phyloP scores from a whole-genome alignment of 768 basidiomycete species.

The Pleurotus cornucopiae region DNA sequence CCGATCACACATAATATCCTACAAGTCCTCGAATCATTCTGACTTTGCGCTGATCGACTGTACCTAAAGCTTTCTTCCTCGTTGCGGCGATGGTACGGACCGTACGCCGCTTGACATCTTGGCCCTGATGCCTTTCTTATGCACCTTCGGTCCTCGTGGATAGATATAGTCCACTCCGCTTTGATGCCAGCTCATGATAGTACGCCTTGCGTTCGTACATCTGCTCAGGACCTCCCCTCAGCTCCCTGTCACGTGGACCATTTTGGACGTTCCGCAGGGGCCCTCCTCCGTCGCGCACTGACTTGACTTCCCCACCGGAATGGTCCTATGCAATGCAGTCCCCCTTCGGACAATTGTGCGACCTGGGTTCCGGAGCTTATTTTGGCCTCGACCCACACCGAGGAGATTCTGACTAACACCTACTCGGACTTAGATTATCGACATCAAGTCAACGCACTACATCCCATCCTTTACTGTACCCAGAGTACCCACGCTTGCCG shows the following conservation, averaged over 20 bases:
- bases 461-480: neutral
- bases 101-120: neutral
- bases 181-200: constrained; percentile 5
- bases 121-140: constrained; percentile 1
- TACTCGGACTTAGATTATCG: constrained; percentile 2
- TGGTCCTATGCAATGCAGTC: neutral
- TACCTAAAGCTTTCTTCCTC: neutral
- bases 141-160: constrained; percentile 1
- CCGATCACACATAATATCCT: neutral
- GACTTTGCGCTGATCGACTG: neutral
- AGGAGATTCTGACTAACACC: constrained; percentile 1
- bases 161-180: constrained; percentile 2
- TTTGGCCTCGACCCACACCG: constrained; percentile 7
- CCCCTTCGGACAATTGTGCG: neutral
- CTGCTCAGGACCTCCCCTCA: neutral
- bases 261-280: neutral
- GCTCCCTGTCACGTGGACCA: constrained; percentile 1
- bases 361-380: neutral
- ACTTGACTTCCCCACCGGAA: neutral
- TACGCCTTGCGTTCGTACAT: neutral
- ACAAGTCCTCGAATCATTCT: neutral
- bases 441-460: neutral
- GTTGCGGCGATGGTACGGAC: constrained; percentile 2
- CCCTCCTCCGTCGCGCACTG: neutral
- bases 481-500: neutral